A percentile compares a stretch with the other conserved stretches of the same genome.
These are phyloP conservation scores for Escovopsis weberi DNA, from an alignment of 2,329 filamentous ascomycete genomes.

Conservation along the genomic window DNA sequence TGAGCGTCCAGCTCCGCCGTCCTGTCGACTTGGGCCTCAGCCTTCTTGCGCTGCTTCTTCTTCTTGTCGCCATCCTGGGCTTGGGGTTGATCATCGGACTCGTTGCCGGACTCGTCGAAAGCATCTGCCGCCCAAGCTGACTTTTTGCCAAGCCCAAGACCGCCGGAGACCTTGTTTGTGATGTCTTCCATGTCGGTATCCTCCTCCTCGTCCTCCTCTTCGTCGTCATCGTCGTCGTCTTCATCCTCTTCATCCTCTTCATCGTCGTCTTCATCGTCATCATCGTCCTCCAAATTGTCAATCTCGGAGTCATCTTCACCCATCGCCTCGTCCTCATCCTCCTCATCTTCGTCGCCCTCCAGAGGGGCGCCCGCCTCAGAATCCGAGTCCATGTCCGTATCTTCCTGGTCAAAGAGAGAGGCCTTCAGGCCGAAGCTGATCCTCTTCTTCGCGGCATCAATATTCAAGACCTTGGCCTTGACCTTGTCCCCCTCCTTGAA, in stretches of 20 bases:
- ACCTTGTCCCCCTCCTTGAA: constrained; percentile 87
- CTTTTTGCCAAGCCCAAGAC: constrained; percentile 46
- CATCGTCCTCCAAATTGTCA: constrained; percentile 29
- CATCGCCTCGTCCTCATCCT: constrained; percentile 37
- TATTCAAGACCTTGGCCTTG: constrained; percentile 73
- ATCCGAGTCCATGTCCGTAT: constrained; percentile 34
- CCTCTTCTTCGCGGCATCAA: constrained; percentile 60
- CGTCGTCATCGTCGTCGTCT: constrained; percentile 31
- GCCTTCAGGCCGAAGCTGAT: constrained; percentile 89
- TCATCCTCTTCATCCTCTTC: constrained; percentile 21
- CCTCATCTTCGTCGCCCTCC: constrained; percentile 30
- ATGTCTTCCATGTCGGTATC: constrained; percentile 27
- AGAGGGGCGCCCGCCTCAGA: constrained; percentile 32
- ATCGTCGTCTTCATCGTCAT: constrained; percentile 24
- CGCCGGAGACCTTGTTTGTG: constrained; percentile 18
- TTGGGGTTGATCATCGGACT: constrained; percentile 25
- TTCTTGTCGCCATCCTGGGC: constrained; percentile 22
- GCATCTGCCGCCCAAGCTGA: constrained; percentile 78
- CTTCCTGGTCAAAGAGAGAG: constrained; percentile 61
- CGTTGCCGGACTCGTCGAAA: constrained; percentile 43
- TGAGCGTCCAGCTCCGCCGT: constrained; percentile 85
- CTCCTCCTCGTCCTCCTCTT: constrained; percentile 18
- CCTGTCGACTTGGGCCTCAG: constrained; percentile 69
- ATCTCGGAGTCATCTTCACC: constrained; percentile 27
- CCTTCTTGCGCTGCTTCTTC: constrained; percentile 56